A percentile compares a stretch with the other conserved stretches of the same genome.
These are phyloP conservation scores for Pseudogymnoascus sp. DNA, from an alignment of 2,329 filamentous ascomycete species.

Conservation along the genomic window DNA sequence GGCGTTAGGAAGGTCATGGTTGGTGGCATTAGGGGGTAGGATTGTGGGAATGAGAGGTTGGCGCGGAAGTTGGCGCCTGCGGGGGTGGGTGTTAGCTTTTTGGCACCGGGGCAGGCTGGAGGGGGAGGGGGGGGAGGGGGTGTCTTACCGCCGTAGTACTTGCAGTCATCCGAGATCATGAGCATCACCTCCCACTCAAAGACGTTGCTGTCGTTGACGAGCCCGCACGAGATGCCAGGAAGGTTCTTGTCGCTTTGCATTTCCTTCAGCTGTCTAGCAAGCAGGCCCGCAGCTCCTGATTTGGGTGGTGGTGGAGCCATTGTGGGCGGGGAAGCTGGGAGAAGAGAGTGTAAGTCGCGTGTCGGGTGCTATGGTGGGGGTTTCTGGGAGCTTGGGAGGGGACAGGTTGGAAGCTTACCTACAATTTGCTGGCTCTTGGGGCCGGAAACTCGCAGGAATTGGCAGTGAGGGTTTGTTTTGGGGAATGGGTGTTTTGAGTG, in stretches of 20 bases:
- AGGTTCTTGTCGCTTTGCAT: slow-evolving; percentile 90
- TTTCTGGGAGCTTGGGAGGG: neutral
- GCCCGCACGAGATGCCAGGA: slow-evolving; percentile 85
- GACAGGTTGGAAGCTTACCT: neutral
- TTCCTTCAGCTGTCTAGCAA: slow-evolving; percentile 81
- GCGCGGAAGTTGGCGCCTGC: slow-evolving; percentile 92
- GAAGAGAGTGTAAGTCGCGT: neutral
- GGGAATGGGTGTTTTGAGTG: neutral
- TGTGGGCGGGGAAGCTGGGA: neutral
- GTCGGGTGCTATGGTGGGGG: neutral
- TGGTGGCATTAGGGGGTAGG: slow-evolving; percentile 82
- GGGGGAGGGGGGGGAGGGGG: neutral
- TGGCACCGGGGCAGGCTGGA: neutral
- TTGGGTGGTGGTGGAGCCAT: slow-evolving; percentile 11
- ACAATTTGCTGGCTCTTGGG: neutral
- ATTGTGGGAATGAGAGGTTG: slow-evolving; percentile 68
- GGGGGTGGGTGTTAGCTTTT: slow-evolving; percentile 10
- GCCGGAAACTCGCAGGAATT: neutral
- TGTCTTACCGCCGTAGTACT: slow-evolving; percentile 75
- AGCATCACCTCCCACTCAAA: slow-evolving; percentile 99
- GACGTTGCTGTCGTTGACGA: slow-evolving; percentile 76
- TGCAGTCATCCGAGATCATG: slow-evolving; percentile 92
- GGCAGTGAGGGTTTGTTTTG: neutral
- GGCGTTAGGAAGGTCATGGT: slow-evolving; percentile 79
- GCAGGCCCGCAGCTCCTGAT: slow-evolving; percentile 54